Conservation (phyloP, 106 monocot species). For the Dendrobium catenatum region DNA sequence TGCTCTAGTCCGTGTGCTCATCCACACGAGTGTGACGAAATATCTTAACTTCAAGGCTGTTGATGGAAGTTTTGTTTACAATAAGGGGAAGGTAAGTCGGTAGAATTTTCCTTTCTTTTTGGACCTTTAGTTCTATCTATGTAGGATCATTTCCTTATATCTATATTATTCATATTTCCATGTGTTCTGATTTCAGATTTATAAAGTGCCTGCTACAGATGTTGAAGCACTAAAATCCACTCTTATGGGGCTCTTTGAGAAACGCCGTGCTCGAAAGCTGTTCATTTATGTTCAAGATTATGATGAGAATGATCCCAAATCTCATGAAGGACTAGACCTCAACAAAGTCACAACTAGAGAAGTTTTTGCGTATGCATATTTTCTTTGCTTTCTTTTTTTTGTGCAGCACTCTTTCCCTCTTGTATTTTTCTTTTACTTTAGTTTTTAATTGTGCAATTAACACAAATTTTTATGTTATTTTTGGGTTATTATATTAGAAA, state of each 20-base stretch:
- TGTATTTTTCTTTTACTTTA: neutral
- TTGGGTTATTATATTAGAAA: too few species aligned
- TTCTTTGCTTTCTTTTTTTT: neutral
- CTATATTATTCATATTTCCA: neutral
- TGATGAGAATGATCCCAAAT: slow-evolving; percentile 78
- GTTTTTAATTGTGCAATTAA: neutral
- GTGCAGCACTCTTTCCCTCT: neutral
- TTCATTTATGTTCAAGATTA: slow-evolving; percentile 92
- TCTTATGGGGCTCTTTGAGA: slow-evolving; percentile 83
- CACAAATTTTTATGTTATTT: too few species aligned
- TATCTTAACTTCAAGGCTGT: slow-evolving; percentile 95
- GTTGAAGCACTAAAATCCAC: slow-evolving; percentile 77
- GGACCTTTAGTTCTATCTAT: neutral
- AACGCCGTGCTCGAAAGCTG: slow-evolving; percentile 68
- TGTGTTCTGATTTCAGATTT: slow-evolving; percentile 38
- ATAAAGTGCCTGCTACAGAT: slow-evolving; percentile 83
- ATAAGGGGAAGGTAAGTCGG: slow-evolving; percentile 59
- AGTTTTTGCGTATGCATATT: slow-evolving; percentile 47
- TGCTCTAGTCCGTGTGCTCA: slow-evolving; percentile 79
- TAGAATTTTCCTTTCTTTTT: neutral
- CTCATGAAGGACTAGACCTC: slow-evolving; percentile 77
- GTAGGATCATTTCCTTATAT: neutral
- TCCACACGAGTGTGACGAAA: slow-evolving; percentile 83
- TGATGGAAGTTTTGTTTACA: slow-evolving; percentile 94
- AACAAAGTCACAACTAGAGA: slow-evolving; percentile 71